phyloP scores from a whole-genome alignment of 1,139 yeast genomes.

The Tardiomyces depauwii region DNA sequence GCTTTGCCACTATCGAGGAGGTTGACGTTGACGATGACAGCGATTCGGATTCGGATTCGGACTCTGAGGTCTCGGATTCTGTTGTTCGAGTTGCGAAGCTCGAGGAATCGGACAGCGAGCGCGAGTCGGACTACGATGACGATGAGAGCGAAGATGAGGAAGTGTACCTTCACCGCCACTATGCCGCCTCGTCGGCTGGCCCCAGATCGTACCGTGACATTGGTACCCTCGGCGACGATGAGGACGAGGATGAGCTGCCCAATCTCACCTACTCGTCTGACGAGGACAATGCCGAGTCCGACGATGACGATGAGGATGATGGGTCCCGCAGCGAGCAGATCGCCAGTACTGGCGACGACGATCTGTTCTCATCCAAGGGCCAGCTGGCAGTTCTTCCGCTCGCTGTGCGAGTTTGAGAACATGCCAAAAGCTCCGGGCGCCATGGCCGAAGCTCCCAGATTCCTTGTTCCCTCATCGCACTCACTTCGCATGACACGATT shows the following conservation, averaged over 20 bases:
- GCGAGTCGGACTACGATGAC: conserved; percentile 3
- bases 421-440: neutral
- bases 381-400: neutral
- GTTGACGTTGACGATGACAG: conserved; percentile 2
- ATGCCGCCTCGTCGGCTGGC: conserved; percentile 5
- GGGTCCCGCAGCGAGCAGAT: neutral
- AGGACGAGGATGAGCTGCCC: conserved; percentile 7
- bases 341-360: neutral
- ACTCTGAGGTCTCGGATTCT: conserved; percentile 1
- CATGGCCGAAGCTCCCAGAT: neutral
- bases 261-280: conserved; percentile 10
- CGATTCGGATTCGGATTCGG: conserved; percentile 1
- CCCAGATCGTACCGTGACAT: conserved; percentile 1
- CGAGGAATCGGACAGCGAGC: neutral
- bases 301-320: conserved; percentile 1
- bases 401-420: neutral
- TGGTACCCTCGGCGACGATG: conserved; percentile 4
- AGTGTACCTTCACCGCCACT: conserved; percentile 6
- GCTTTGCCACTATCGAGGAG: conserved; percentile 1
- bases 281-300: conserved; percentile 9
- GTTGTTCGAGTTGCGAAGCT: neutral
- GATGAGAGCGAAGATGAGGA: conserved; percentile 5
- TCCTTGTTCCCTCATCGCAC: too few species aligned
- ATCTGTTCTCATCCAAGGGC: neutral
- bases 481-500: neutral